Evolutionary conservation across 2,329 filamentous ascomycete genomes (phyloP).

Genomic region (Keithomyces neogunnii): DNA sequence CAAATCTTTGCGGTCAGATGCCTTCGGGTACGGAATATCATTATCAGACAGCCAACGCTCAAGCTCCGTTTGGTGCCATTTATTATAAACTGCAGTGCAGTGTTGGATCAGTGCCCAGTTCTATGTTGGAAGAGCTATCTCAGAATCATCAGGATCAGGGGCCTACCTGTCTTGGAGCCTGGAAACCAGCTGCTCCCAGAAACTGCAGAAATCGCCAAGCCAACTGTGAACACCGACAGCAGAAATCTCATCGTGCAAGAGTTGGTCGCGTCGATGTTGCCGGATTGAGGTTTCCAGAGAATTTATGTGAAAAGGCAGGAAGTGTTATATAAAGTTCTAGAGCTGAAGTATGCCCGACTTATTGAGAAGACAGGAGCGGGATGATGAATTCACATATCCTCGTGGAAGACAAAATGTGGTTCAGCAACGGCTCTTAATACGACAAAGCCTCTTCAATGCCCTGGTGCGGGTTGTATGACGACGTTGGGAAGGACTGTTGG

Average conservation of each 20-base stretch:
- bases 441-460: background rate
- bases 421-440: background rate
- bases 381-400: too few species aligned
- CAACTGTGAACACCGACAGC: conserved; percentile 59
- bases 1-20: conserved; percentile 90
- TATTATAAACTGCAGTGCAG: conserved; percentile 71
- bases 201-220: conserved; percentile 61
- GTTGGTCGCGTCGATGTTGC: background rate
- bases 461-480: background rate
- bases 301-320: too few species aligned
- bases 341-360: too few species aligned
- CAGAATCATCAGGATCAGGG: too few species aligned
- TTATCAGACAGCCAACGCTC: conserved; percentile 95
- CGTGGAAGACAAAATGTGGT: too few species aligned
- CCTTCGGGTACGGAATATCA: conserved; percentile 80
- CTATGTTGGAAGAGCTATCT: too few species aligned
- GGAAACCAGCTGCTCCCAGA: conserved; percentile 75
- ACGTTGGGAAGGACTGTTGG: background rate
- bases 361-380: too few species aligned
- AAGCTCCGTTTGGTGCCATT: conserved; percentile 96
- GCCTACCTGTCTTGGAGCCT: conserved; percentile 62
- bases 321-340: too few species aligned
- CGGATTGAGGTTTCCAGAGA: too few species aligned
- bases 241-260: conserved; percentile 69
- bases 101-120: too few species aligned